Evolutionary conservation across 1,139 yeast species (phyloP), one percentile per base, ranked within the genome.

Genomic region (Torulaspora pretoriensis): DNA sequence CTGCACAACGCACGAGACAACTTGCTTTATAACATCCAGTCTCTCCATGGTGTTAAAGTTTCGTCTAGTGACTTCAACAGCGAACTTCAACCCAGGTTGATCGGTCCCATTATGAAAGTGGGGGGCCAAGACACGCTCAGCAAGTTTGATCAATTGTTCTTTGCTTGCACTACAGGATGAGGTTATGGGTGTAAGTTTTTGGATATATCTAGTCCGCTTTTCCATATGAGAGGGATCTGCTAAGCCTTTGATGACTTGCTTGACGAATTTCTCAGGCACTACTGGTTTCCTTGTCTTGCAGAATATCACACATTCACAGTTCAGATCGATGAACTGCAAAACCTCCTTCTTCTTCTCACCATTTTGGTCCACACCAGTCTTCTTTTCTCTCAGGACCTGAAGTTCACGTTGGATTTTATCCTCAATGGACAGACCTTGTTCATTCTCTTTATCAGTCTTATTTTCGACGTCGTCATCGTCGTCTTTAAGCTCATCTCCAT

Each of bases 241-340:
- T 16, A 83, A 71, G 40, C 85, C 89, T 37, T 73, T 59, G 60
- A 95, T 85, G 1, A 90, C 64, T 24, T 70, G 68, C 36, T 72
- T 70, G 3, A 87, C 89, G 46, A 92, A 74, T 4, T 72, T 65
- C 35, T 81, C 94, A 0, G 97, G 97, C 27, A 78, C 79, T 9
- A 90, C 73, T 0, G 97, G 96, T 52, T 70, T 75, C 55, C 84
- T 77, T 1, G 90, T 78, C 57, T 94, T 84, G 55, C 89, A 78
- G 63, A 92, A 92, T 2, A 89, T 75, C 37, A 83, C 73, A 67
- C 98, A 92, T 63, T 88, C 96, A 60, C 94, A 83, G 22, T 81
- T 85, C 38, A 89, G 64, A 12, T 82, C 85, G 30, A 88, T 73
- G 19, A 86, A 82, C 35, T 74, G 71, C 36, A 89, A 69, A 10